Conservation (phyloP, 2,329 filamentous ascomycete genomes). For the Cucurbitaria berberidis region DNA sequence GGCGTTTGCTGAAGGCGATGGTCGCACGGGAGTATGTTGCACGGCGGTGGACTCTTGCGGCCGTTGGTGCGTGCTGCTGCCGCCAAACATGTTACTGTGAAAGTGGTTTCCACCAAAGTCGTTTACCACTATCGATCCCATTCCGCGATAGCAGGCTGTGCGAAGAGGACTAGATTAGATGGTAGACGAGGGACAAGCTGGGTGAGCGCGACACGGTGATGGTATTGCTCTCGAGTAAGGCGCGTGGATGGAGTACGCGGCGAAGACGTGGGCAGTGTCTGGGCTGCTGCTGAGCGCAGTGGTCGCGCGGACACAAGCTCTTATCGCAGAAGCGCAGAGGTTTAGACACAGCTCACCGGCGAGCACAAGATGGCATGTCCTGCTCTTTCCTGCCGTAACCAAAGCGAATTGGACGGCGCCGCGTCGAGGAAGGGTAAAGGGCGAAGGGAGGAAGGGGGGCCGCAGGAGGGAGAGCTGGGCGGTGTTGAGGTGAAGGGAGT, state of each 20-base stretch:
- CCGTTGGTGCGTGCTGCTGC: slow-evolving; percentile 52
- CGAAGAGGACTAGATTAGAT: slow-evolving; percentile 8
- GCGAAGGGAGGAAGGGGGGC: slow-evolving; percentile 9
- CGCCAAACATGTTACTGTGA: slow-evolving; percentile 71
- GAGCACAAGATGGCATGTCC: slow-evolving; percentile 29
- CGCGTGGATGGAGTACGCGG: slow-evolving; percentile 19
- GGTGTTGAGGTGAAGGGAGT: slow-evolving; percentile 33
- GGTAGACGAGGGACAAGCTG: slow-evolving; percentile 4
- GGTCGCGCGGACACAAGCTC: slow-evolving; percentile 31
- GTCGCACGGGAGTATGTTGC: slow-evolving; percentile 43
- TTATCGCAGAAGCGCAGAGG: slow-evolving; percentile 30
- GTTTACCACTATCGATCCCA: slow-evolving; percentile 66
- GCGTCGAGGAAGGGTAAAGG: slow-evolving; percentile 21
- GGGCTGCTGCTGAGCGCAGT: slow-evolving; percentile 16
- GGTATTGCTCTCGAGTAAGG: slow-evolving; percentile 14
- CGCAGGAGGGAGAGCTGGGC: slow-evolving; percentile 21
- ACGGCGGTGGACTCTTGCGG: slow-evolving; percentile 45
- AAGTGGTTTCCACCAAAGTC: slow-evolving; percentile 79
- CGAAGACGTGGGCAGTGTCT: slow-evolving; percentile 18
- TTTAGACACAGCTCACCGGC: slow-evolving; percentile 29
- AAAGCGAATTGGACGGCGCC: slow-evolving; percentile 54
- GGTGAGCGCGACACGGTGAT: slow-evolving; percentile 19
- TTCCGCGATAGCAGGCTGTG: slow-evolving; percentile 51
- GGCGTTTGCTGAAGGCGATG: slow-evolving; percentile 36
- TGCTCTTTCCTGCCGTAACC: slow-evolving; percentile 47